Base-by-base conservation (phyloP, 2,329 filamentous ascomycete genomes). In the Pseudofabraea citricarpa region DNA sequence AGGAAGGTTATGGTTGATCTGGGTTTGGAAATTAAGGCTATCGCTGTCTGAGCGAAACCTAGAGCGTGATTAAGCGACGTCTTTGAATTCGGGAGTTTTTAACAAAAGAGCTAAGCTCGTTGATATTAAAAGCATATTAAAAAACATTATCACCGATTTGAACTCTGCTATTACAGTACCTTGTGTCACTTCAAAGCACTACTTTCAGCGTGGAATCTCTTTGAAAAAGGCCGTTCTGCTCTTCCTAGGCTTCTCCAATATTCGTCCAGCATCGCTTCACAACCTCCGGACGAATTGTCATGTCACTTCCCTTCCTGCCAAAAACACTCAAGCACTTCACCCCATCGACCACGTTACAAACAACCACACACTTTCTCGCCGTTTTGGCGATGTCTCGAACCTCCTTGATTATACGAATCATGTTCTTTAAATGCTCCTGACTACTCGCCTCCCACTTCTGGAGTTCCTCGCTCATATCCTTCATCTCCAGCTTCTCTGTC, bases 1-100 rank as follows among this genome's bases (percentile, higher is more conserved):
- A 46, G 40, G 16, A 43, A 39, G 36, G 47, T 50, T 7, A 47
- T 54, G 46, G 44, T 21, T 6, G 39, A 48, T n/a, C 37, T 55
- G 35, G 38, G 42, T 15, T 23, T 51, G 4, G 15, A 40, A 4
- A 47, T 51, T 24, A 48, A 40, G 29, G n/a, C n/a, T n/a, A n/a
- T n/a, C n/a, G n/a, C n/a, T n/a, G n/a, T n/a, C n/a, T n/a, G n/a
- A n/a, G n/a, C n/a, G n/a, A n/a, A n/a, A n/a, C n/a, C n/a, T n/a
- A n/a, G n/a, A n/a, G n/a, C n/a, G n/a, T n/a, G n/a, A n/a, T n/a
- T n/a, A n/a, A n/a, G n/a, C n/a, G n/a, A n/a, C n/a, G n/a, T n/a
- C n/a, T n/a, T n/a, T n/a, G n/a, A n/a, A n/a, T n/a, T n/a, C n/a
- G n/a, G n/a, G n/a, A n/a, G n/a, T n/a, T n/a, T n/a, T n/a, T n/a